Evolutionary conservation across 257 asterid genomes (phyloP), one percentile per base, ranked within the genome.

Genomic region (Solanum etuberosum): DNA sequence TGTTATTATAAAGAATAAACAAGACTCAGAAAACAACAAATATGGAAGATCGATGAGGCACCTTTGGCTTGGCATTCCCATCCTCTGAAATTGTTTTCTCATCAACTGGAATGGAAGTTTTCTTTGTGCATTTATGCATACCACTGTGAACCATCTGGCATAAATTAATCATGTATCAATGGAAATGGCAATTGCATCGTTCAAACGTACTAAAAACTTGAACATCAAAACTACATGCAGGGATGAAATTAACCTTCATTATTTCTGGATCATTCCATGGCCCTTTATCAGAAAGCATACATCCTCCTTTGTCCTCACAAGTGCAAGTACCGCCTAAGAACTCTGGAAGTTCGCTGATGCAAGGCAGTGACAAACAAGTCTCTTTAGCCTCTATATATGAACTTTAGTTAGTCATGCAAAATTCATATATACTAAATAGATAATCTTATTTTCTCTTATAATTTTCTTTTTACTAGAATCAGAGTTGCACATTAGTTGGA

Each of bases 301-400:
- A 97, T 40, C 99, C 98, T 6, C 99, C 99, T 86, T 90, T 93
- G 16, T 95, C 99, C 70, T 88, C 94, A 48, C 99, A 97, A 70
- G 96, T 93, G 93, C 99, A 97, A 16, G 95, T 93, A 21, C 99
- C 99, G 2, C 99, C 99, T 93, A 97, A 92, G 91, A 96, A 96
- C 34, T 96, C 99, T 37, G 98, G 99, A 42, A 97, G 94, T 89
- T 96, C 98, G 90, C 99, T 96, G 94, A 71, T 72, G 83, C 88
- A 89, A 91, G 61, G 42, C 3, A 81, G 25, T 80, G 85, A 29
- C 9, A 81, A 81, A 81, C 29, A 81, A 81, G 43, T 81, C 12
- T 4, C 10, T 48, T 81, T 81, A 48, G 85, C 15, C 16, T 16
- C 40, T 27, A 80, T 23, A 15, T 18, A 5, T 16, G 54, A 74